Percentiles rank a stretch among this genome's conserved stretches.
These are phyloP conservation scores for Setomelanomma holmii DNA, from an alignment of 2,329 filamentous ascomycete genomes.

Conservation along the genomic window DNA sequence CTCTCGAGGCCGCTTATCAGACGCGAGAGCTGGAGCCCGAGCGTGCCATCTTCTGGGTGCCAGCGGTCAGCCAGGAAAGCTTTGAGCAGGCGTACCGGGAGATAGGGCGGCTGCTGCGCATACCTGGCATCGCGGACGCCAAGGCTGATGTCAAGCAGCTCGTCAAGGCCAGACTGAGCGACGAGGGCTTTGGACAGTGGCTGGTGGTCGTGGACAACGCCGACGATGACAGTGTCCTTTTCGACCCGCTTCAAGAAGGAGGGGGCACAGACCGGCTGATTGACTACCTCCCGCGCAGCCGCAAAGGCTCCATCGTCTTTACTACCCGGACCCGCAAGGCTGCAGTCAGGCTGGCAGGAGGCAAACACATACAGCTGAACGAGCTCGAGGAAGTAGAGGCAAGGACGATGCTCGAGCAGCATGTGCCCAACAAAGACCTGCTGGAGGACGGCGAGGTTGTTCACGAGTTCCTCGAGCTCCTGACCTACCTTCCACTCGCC, in stretches of 20 bases:
- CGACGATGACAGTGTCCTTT: slow-evolving; percentile 11
- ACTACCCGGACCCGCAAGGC: slow-evolving; percentile 16
- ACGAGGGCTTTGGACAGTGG: slow-evolving; percentile 15
- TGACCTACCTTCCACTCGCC: slow-evolving; percentile 46
- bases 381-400: neutral
- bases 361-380: slow-evolving; percentile 20
- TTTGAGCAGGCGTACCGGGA: slow-evolving; percentile 14
- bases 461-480: slow-evolving; percentile 4
- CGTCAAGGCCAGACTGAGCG: slow-evolving; percentile 27
- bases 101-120: slow-evolving; percentile 10
- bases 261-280: slow-evolving; percentile 8
- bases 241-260: slow-evolving; percentile 5
- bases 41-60: slow-evolving; percentile 24
- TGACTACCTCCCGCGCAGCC: slow-evolving; percentile 38
- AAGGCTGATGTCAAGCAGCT: slow-evolving; percentile 22
- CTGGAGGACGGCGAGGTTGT: slow-evolving; percentile 15
- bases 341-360: slow-evolving; percentile 5
- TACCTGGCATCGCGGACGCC: slow-evolving; percentile 3
- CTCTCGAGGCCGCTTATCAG: slow-evolving; percentile 30
- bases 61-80: slow-evolving; percentile 18
- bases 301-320: slow-evolving; percentile 37
- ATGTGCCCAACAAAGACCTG: slow-evolving; percentile 39
- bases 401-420: slow-evolving; percentile 13
- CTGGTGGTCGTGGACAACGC: slow-evolving; percentile 17
- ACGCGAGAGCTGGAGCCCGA: slow-evolving; percentile 14